Evolutionary conservation across 2,329 filamentous ascomycete genomes (phyloP).

Genomic region (Aspergillus hiratsukae): DNA sequence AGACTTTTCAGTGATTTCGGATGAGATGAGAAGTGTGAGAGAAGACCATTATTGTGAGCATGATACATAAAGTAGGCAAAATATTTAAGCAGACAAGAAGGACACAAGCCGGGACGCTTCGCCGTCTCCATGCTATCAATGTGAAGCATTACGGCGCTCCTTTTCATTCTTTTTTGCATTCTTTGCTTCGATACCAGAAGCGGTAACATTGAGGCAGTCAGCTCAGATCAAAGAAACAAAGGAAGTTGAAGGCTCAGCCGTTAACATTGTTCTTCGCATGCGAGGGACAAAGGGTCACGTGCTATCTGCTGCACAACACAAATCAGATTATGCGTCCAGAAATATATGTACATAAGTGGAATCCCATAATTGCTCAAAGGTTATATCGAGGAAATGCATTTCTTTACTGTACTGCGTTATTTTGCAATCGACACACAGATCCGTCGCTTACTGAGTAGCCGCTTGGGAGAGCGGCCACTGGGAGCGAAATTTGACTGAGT

Average conservation of each 20-base stretch:
- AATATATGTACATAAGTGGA: background rate
- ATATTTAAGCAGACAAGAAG: background rate
- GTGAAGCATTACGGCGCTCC: conserved; percentile 1
- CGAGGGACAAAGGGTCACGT: conserved; percentile 1
- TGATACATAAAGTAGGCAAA: background rate
- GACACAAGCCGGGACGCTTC: background rate
- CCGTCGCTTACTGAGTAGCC: background rate
- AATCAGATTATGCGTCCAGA: conserved; percentile 5
- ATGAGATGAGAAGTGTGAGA: background rate
- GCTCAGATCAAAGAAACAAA: conserved; percentile 14
- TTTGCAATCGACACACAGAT: background rate
- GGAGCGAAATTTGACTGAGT: background rate
- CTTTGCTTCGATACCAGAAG: conserved; percentile 6
- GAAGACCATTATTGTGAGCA: background rate
- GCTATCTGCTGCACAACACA: conserved; percentile 5
- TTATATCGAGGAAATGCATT: background rate
- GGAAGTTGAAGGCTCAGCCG: conserved; percentile 1
- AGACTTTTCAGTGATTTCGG: background rate
- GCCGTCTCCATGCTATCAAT: conserved; percentile 11
- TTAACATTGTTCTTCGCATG: conserved; percentile 18
- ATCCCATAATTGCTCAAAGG: background rate
- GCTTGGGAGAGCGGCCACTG: background rate
- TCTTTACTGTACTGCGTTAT: background rate
- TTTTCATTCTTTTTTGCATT: background rate
- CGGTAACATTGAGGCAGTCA: conserved; percentile 20